Conservation (phyloP, 2,329 filamentous ascomycete species). For the Grosmannia serpens region DNA sequence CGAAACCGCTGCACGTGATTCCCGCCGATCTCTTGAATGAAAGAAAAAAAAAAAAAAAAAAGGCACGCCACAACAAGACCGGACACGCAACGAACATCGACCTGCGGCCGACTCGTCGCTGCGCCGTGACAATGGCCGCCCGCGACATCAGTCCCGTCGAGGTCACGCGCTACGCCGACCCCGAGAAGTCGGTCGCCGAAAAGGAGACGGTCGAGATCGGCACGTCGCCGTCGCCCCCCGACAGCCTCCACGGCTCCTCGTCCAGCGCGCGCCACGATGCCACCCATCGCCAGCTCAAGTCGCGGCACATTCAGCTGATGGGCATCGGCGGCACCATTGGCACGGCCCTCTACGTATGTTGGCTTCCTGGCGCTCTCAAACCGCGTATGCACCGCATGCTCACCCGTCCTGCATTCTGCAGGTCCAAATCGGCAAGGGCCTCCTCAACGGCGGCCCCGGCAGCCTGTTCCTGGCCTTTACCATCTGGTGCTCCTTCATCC, state of each 20-base stretch:
- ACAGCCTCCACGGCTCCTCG: background rate
- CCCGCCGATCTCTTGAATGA: too few species aligned
- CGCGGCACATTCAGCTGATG: constrained; percentile 39
- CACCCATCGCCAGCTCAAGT: constrained; percentile 21
- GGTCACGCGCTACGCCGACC: background rate
- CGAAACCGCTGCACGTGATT: too few species aligned
- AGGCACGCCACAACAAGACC: background rate
- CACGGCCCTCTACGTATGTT: constrained; percentile 3
- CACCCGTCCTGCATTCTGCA: background rate
- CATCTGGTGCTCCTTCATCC: constrained; percentile 22
- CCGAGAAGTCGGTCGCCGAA: background rate
- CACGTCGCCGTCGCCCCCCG: background rate
- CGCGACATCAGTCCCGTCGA: background rate
- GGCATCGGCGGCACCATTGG: constrained; percentile 36
- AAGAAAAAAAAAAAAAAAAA: background rate
- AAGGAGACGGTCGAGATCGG: background rate
- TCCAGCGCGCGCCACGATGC: background rate
- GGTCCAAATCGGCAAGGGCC: constrained; percentile 1
- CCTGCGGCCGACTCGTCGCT: background rate
- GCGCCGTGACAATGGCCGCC: background rate
- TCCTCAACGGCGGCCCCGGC: constrained; percentile 13
- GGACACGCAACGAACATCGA: too few species aligned
- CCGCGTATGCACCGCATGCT: too few species aligned
- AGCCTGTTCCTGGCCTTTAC: constrained; percentile 21
- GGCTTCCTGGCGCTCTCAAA: too few species aligned